These are phyloP conservation scores for Penicillium carneum DNA, from an alignment of 2,329 filamentous ascomycete species.

Conservation along the genomic window DNA sequence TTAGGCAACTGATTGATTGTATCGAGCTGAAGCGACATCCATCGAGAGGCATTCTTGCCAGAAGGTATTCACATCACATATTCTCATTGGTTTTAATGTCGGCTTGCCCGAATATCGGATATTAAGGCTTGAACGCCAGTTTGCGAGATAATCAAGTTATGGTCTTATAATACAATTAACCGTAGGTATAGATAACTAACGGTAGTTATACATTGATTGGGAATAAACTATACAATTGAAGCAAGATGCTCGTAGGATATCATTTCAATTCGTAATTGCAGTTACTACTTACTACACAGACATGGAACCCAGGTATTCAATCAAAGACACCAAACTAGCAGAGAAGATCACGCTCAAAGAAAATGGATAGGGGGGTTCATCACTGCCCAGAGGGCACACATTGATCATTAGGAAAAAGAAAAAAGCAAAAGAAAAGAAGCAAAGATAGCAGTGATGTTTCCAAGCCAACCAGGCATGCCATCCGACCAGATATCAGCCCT, in stretches of 20 bases:
- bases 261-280: conserved; percentile 16
- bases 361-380: conserved; percentile 15
- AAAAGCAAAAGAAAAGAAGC: conserved; percentile 1
- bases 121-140: too few relatives aligned
- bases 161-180: too few relatives aligned
- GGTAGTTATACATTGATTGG: not conserved
- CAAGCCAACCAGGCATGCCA: not conserved
- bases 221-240: not conserved
- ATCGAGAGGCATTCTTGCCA: too few relatives aligned
- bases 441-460: conserved; percentile 11
- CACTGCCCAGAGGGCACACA: conserved; percentile 17
- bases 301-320: conserved; percentile 27
- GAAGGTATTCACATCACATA: too few relatives aligned
- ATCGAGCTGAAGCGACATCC: too few relatives aligned
- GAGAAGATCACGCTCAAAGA: conserved; percentile 26
- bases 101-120: too few relatives aligned
- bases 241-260: not conserved
- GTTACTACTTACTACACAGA: conserved; percentile 21
- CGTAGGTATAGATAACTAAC: too few relatives aligned
- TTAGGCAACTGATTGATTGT: too few relatives aligned
- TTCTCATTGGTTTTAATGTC: too few relatives aligned
- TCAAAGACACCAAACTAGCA: conserved; percentile 27
- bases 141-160: too few relatives aligned
- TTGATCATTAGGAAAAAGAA: conserved; percentile 18
- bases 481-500: conserved; percentile 1